Evolutionary conservation across 768 basidiomycete genomes (phyloP).

Genomic region (Clitopilus passeckerianus): DNA sequence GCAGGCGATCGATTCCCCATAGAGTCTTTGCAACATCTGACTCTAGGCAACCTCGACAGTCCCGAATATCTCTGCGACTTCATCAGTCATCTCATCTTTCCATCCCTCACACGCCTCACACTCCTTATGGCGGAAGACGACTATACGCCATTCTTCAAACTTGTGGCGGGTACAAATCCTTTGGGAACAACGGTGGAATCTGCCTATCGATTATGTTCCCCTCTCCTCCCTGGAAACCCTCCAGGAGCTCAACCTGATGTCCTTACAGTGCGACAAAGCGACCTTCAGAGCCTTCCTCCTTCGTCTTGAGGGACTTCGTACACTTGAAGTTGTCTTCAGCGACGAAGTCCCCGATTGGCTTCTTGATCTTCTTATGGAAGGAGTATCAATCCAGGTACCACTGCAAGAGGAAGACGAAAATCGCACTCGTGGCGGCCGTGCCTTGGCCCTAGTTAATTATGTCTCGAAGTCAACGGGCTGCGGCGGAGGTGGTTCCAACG

Average conservation of each 20-base stretch:
- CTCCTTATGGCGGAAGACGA: no score
- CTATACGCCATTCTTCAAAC: conserved; percentile 40
- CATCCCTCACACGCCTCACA: conserved; percentile 37
- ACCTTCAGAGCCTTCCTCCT: conserved; percentile 30
- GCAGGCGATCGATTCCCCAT: conserved; percentile 27
- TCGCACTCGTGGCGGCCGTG: no score
- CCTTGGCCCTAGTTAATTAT: no score
- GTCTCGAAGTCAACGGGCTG: not conserved
- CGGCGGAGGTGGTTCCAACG: not conserved
- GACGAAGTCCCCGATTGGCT: conserved; percentile 27
- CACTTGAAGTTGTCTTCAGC: conserved; percentile 39
- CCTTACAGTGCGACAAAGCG: conserved; percentile 33
- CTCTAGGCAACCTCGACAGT: conserved; percentile 47
- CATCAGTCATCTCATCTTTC: conserved; percentile 41
- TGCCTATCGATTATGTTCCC: conserved; percentile 1
- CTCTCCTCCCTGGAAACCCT: conserved; percentile 27
- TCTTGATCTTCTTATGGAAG: conserved; percentile 28
- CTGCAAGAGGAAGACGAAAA: no score
- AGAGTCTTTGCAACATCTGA: conserved; percentile 37
- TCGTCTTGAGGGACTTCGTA: conserved; percentile 25
- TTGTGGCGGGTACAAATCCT: conserved; percentile 22
- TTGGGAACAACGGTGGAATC: not conserved
- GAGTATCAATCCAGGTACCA: conserved; percentile 3
- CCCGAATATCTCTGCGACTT: conserved; percentile 45
- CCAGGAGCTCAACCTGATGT: conserved; percentile 32